Evolutionary conservation across 345 rosid genomes (phyloP).

Genomic region (Rhizophora apiculata): DNA sequence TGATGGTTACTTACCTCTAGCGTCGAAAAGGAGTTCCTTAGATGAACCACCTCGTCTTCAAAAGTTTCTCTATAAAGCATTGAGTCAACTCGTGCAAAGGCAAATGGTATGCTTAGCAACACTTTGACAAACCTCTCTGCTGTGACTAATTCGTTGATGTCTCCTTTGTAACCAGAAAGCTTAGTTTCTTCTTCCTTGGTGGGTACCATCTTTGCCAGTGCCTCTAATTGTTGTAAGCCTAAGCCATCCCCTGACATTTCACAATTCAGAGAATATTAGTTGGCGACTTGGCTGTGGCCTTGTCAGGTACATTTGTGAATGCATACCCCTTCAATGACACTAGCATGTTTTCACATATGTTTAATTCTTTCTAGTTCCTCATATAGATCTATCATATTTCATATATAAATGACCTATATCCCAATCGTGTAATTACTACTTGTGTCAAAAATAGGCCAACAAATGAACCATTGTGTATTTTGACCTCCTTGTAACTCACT

Average conservation of each 20-base stretch:
- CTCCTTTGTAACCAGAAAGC: conserved; percentile 64
- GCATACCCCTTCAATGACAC: no score
- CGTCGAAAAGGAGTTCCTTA: conserved; percentile 84
- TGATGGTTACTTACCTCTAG: conserved; percentile 50
- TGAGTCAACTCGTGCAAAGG: conserved; percentile 74
- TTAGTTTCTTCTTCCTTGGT: conserved; percentile 88
- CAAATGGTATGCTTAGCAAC: conserved; percentile 59
- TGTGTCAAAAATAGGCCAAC: not conserved
- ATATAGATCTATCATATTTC: no score
- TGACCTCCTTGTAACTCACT: no score
- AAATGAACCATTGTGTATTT: no score
- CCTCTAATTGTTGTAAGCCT: conserved; percentile 77
- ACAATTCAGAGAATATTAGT: not conserved
- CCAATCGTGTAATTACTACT: no score
- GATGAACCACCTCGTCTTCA: conserved; percentile 85
- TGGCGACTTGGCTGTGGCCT: no score
- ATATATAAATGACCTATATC: no score
- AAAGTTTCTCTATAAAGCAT: conserved; percentile 90
- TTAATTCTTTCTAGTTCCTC: no score
- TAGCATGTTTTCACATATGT: no score
- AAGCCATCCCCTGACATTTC: conserved; percentile 60
- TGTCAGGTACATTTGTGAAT: no score
- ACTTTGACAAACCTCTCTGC: conserved; percentile 73
- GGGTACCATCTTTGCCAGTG: conserved; percentile 85
- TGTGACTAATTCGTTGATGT: conserved; percentile 69